phyloP scores from a whole-genome alignment of 345 rosid species.

The Rhodomyrtus tomentosa region DNA sequence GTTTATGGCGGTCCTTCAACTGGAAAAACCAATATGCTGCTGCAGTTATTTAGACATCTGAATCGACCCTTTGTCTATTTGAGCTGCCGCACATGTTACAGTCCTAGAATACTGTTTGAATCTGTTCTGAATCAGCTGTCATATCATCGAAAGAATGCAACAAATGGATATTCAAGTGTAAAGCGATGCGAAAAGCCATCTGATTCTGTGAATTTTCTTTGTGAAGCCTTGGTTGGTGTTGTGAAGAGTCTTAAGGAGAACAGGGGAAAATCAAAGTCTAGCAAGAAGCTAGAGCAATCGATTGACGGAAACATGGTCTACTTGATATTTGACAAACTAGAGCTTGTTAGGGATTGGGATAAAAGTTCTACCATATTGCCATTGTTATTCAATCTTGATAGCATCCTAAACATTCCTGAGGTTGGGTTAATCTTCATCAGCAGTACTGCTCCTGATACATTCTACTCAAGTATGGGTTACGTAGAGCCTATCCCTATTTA shows the following conservation, averaged over 20 bases:
- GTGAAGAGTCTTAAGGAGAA: slow-evolving; percentile 21
- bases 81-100: slow-evolving; percentile 60
- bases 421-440: slow-evolving; percentile 67
- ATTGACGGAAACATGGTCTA: slow-evolving; percentile 57
- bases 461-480: slow-evolving; percentile 51
- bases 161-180: slow-evolving; percentile 55
- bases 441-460: slow-evolving; percentile 51
- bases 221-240: slow-evolving; percentile 33
- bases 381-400: slow-evolving; percentile 49
- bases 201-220: slow-evolving; percentile 60
- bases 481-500: slow-evolving; percentile 55
- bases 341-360: slow-evolving; percentile 67
- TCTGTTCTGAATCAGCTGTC: slow-evolving; percentile 60
- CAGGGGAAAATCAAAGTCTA: slow-evolving; percentile 11
- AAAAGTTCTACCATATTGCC: slow-evolving; percentile 49
- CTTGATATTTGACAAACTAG: slow-evolving; percentile 60
- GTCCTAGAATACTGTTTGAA: slow-evolving; percentile 65
- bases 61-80: slow-evolving; percentile 66
- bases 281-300: slow-evolving; percentile 10
- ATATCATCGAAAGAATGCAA: slow-evolving; percentile 46
- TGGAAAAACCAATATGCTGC: slow-evolving; percentile 69
- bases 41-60: slow-evolving; percentile 57
- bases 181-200: slow-evolving; percentile 81
- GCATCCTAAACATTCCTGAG: slow-evolving; percentile 59
- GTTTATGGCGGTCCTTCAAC: slow-evolving; percentile 69